Base-by-base conservation (phyloP, 1,139 yeast species). In the Blastobotrys persicus region DNA sequence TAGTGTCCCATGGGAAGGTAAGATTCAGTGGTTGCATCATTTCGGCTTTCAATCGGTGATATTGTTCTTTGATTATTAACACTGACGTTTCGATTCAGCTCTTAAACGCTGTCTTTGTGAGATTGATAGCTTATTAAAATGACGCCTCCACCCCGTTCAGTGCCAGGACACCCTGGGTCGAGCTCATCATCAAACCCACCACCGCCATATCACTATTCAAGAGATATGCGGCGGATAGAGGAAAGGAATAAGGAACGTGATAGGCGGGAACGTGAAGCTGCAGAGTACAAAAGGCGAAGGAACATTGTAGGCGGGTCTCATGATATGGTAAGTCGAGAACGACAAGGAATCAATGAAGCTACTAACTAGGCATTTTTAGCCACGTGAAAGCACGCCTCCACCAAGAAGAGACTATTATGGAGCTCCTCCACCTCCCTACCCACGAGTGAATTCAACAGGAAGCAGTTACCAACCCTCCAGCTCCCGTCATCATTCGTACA, bases 181-280 rank as follows among this genome's bases (percentile, higher is more conserved):
- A 42, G 41, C 32, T 39, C 44, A 17, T 16, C 44, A 9, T n/a
- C 13, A 13, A 32, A 32, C 13, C 44, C 34, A 14, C 50, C 50
- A 13, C 51, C 51, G 3, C 26, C 35, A 16, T 42, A 42, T 31
- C 45, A 39, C 33, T 50, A 49, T 31, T 41, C 47, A 9, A 34
- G 41, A 19, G 41, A 37, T 28, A 37, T 37, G 41, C 26, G 61
- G 34, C 57, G 62, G 20, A 33, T 55, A 17, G 64, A 60, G 41
- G 66, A 62, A 34, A 56, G 66, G 31, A 58, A 60, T 46, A 55
- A 58, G 46, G 63, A 60, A 17, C 60, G 66, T 19, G 63, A 62
- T 28, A 49, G 65, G 38, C 53, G 66, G 12, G 66, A 63, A 31
- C 54, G 62, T n/a, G 66, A 61, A 45, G 64, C 65, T 2, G 64